A percentile compares a stretch with the other conserved stretches of the same genome.
phyloP scores from a whole-genome alignment of 305 asterid species.

The Plantago coronopus region DNA sequence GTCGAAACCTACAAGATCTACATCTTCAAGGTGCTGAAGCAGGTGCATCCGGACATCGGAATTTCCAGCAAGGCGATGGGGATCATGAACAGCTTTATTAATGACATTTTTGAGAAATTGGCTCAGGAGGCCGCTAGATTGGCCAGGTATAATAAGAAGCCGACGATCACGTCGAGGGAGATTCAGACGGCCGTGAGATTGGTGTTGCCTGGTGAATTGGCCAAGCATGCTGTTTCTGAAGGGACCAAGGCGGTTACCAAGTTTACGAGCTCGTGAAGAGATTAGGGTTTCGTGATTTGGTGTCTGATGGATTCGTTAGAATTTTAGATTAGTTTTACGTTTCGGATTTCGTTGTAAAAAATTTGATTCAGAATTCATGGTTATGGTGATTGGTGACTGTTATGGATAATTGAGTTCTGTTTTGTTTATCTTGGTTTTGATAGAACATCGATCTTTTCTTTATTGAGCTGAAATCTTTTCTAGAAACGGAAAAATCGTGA shows the following conservation, averaged over 20 bases:
- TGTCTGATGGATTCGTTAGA: no score
- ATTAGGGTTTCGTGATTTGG: not conserved
- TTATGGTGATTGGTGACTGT: no score
- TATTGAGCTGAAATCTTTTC: no score
- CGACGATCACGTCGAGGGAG: constrained; percentile 5
- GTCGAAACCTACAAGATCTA: constrained; percentile 9
- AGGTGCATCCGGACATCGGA: constrained; percentile 1
- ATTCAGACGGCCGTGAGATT: constrained; percentile 5
- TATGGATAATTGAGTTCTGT: no score
- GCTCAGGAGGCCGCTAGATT: not conserved
- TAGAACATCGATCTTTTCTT: no score
- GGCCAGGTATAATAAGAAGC: constrained; percentile 11
- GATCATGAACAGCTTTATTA: constrained; percentile 2
- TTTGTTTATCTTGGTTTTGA: no score
- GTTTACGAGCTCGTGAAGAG: not conserved
- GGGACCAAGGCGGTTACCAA: constrained; percentile 14
- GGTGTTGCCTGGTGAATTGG: constrained; percentile 9
- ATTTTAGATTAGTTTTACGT: no score
- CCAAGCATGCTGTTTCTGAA: constrained; percentile 7
- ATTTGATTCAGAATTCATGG: no score
- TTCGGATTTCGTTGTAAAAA: no score
- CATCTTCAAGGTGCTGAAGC: constrained; percentile 4
- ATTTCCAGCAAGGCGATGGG: constrained; percentile 16
- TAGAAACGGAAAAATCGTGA: no score
- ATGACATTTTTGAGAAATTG: constrained; percentile 13